These are phyloP conservation scores for Termitomyces sp. DNA, from an alignment of 768 basidiomycete species.

Conservation along the genomic window DNA sequence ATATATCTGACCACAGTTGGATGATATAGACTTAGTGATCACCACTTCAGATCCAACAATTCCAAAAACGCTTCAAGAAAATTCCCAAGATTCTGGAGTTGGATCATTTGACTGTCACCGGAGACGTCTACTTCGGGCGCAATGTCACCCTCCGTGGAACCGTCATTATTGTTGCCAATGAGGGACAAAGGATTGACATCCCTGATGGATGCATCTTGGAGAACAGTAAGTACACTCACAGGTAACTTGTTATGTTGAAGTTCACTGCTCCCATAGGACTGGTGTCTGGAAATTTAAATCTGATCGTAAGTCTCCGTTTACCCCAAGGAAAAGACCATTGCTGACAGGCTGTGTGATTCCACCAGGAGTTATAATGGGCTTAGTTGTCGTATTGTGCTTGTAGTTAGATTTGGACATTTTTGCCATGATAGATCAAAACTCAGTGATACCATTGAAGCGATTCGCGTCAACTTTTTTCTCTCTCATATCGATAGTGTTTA, in stretches of 20 bases:
- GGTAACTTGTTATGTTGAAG: neutral
- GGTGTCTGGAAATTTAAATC: slow-evolving; percentile 79
- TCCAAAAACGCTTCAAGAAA: slow-evolving; percentile 94
- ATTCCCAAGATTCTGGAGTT: slow-evolving; percentile 88
- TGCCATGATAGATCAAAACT: slow-evolving; percentile 6
- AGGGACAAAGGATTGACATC: slow-evolving; percentile 77
- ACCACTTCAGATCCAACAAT: slow-evolving; percentile 59
- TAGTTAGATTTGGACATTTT: slow-evolving; percentile 11
- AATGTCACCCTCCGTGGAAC: slow-evolving; percentile 85
- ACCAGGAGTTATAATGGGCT: slow-evolving; percentile 25
- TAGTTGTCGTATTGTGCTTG: neutral
- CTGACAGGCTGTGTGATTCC: neutral
- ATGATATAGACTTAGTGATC: neutral
- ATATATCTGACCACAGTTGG: neutral
- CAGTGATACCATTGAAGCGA: slow-evolving; percentile 8
- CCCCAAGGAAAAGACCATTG: neutral
- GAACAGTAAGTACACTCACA: slow-evolving; percentile 41
- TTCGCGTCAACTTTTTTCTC: neutral
- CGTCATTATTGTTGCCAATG: slow-evolving; percentile 83
- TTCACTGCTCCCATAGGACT: slow-evolving; percentile 36
- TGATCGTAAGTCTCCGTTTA: slow-evolving; percentile 48
- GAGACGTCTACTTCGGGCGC: slow-evolving; percentile 86
- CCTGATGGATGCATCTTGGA: slow-evolving; percentile 79
- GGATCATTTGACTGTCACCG: slow-evolving; percentile 91
- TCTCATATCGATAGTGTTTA: slow-evolving; percentile 1